These are phyloP conservation scores for Capronia epimyces DNA, from an alignment of 2,329 filamentous ascomycete genomes.

Conservation along the genomic window DNA sequence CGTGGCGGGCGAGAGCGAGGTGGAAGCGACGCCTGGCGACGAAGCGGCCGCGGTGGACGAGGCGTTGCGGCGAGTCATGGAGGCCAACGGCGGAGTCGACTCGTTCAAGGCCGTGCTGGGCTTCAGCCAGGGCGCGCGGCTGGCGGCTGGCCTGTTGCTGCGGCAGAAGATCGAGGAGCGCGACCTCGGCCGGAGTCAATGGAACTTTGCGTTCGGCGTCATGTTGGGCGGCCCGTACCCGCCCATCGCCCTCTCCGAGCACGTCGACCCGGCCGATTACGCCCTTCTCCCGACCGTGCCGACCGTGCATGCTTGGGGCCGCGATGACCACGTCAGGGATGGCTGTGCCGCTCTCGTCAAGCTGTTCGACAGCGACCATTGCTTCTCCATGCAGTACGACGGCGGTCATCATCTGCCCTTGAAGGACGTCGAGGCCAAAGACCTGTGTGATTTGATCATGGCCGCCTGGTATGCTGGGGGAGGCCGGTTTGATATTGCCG, in stretches of 20 bases:
- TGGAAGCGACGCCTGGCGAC: slow-evolving; percentile 19
- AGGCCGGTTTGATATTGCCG: slow-evolving; percentile 18
- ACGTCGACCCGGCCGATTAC: slow-evolving; percentile 19
- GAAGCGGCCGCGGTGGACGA: slow-evolving; percentile 24
- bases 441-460: slow-evolving; percentile 29
- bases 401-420: slow-evolving; percentile 30
- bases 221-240: slow-evolving; percentile 29
- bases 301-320: slow-evolving; percentile 30
- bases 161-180: slow-evolving; percentile 27
- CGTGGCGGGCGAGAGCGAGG: slow-evolving; percentile 19
- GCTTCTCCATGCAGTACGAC: slow-evolving; percentile 28
- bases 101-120: slow-evolving; percentile 34
- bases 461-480: slow-evolving; percentile 28
- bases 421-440: slow-evolving; percentile 28
- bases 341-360: slow-evolving; percentile 23
- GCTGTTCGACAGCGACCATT: slow-evolving; percentile 25
- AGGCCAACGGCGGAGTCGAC: slow-evolving; percentile 26
- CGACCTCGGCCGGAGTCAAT: slow-evolving; percentile 3
- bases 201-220: slow-evolving; percentile 27
- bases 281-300: slow-evolving; percentile 21
- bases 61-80: slow-evolving; percentile 20
- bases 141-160: slow-evolving; percentile 29
- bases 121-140: slow-evolving; percentile 35
- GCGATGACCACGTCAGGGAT: slow-evolving; percentile 27
- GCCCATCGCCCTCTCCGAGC: slow-evolving; percentile 22